A percentile compares a stretch with the other conserved stretches of the same genome.
These are phyloP conservation scores for Ochetophila trinervis DNA, from an alignment of 306 rosid species.

Conservation along the genomic window DNA sequence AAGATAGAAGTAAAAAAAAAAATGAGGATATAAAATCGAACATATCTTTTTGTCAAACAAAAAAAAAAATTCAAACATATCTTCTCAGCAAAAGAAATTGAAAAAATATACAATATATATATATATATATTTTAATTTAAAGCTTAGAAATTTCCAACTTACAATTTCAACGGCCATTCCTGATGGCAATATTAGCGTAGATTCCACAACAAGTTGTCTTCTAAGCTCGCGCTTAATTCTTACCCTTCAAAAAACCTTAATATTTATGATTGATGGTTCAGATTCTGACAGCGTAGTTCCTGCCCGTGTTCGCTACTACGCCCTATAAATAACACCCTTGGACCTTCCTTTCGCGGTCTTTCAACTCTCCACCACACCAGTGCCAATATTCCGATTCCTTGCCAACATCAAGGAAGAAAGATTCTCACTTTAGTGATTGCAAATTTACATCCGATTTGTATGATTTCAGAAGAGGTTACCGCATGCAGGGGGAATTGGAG, in stretches of 20 bases:
- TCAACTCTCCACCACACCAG: background rate
- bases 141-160: background rate
- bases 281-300: background rate
- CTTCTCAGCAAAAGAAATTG: too few relatives aligned
- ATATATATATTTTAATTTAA: too few relatives aligned
- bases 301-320: background rate
- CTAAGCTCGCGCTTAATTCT: too few relatives aligned
- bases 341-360: slow-evolving; percentile 20
- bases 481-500: background rate
- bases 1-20: too few relatives aligned
- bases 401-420: background rate
- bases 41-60: too few relatives aligned
- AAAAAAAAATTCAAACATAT: too few relatives aligned
- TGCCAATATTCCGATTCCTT: background rate
- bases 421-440: background rate
- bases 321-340: background rate
- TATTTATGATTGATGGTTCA: background rate
- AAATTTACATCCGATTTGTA: background rate
- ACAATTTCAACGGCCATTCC: background rate
- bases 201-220: slow-evolving; percentile 8
- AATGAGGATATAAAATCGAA: too few relatives aligned
- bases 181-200: background rate
- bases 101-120: too few relatives aligned
- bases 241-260: too few relatives aligned
- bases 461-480: too few relatives aligned